Evolutionary conservation across 192 early-diverging fungal genomes (phyloP), one percentile per base, ranked within the genome.

Genomic region (Chytriomyces sp.): DNA sequence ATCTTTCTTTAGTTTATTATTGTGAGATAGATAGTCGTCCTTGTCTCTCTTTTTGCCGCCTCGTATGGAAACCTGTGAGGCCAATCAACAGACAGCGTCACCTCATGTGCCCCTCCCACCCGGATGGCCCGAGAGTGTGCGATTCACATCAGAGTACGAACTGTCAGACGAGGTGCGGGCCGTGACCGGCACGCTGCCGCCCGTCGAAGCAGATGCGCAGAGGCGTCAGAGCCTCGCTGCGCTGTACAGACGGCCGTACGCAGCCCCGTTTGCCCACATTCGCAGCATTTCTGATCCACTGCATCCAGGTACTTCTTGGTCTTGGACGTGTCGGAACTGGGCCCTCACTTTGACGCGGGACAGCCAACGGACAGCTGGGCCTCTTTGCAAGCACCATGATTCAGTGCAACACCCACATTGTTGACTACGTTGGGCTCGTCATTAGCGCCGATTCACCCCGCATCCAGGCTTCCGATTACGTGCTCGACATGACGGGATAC

Each of bases 341-440:
- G n/a, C n/a, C n/a, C n/a, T n/a, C n/a, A n/a, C n/a, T n/a, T n/a
- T n/a, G n/a, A n/a, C n/a, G n/a, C n/a, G n/a, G n/a, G n/a, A n/a
- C n/a, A n/a, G 72, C 72, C 5, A 22, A 65, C 41, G 53, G 52
- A 7, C 61, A 73, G 33, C 14, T 7, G 39, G 72, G 72, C 10
- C 64, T 73, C 25, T 73, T 73, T 66, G 44, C 61, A 2, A 17
- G 25, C 40, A 5, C 34, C 17, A 61, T 64, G 44, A 34, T 70
- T 36, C 32, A 10, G 2, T 40, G 33, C 12, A 59, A 59, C 31
- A 57, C 54, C 17, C 68, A 70, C 37, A 44, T 70, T 59, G 68
- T 70, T n/a, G 68, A 70, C 41, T 70, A 70, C 39, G 31, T 70
- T 12, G 68, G 68, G 12, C 31, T 52, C 17, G 56, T 70, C 5